phyloP scores from a whole-genome alignment of 78 protist species.

The Fonticula alba region DNA sequence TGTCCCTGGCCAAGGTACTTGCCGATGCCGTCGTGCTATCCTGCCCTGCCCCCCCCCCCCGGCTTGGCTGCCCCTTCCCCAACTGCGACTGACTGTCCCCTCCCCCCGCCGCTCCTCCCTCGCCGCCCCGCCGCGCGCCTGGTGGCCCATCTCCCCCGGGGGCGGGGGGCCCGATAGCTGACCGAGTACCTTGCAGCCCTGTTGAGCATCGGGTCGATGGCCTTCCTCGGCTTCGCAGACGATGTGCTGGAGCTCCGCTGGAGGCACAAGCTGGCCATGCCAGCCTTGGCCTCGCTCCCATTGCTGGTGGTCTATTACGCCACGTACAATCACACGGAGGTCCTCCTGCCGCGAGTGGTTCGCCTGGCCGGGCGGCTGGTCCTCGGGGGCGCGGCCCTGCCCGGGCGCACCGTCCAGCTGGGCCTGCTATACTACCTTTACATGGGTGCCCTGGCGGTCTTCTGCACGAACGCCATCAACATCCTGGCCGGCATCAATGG shows the following conservation, averaged over 20 bases:
- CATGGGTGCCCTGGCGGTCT: constrained; percentile 58
- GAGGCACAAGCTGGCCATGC: constrained; percentile 60
- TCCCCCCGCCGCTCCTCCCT: not conserved
- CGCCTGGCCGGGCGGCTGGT: too few relatives aligned
- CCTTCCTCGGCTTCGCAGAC: constrained; percentile 92
- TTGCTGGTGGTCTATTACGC: constrained; percentile 62
- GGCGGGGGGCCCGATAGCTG: constrained; percentile 4
- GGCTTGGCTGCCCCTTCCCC: not conserved
- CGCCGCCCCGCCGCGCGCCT: not conserved
- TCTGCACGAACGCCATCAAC: constrained; percentile 91
- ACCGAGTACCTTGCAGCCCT: constrained; percentile 63
- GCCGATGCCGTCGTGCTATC: not conserved
- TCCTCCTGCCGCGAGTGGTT: constrained; percentile 37
- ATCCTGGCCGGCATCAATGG: constrained; percentile 87
- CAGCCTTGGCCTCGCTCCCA: constrained; percentile 85
- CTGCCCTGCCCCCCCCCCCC: not conserved
- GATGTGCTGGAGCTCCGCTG: constrained; percentile 84
- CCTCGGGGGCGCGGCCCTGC: too few relatives aligned
- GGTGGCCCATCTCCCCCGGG: not conserved
- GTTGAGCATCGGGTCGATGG: constrained; percentile 54
- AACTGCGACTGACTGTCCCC: not conserved
- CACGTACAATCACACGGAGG: constrained; percentile 44
- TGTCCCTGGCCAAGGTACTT: too few relatives aligned
- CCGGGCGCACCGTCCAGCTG: too few relatives aligned
- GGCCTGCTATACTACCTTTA: constrained; percentile 64